A percentile compares a stretch with the other conserved stretches of the same genome.
Conservation (phyloP, 768 basidiomycete genomes). For the Calocera viscosa region DNA sequence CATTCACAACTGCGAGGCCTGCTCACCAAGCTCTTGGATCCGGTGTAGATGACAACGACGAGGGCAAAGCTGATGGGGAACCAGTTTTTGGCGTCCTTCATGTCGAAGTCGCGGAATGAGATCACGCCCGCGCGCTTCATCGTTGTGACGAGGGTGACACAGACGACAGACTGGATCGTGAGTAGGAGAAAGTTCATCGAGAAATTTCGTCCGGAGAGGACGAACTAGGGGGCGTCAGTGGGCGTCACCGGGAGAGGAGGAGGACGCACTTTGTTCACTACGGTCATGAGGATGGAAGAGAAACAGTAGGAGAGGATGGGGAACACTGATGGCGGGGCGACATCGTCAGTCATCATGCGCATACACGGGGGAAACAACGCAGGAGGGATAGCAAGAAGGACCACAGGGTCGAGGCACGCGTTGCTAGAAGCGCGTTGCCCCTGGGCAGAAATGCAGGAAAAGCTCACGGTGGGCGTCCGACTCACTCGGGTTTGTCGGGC, state of each 20-base stretch:
- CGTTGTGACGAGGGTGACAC: constrained; percentile 56
- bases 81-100: constrained; percentile 79
- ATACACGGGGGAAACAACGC: background rate
- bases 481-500: background rate
- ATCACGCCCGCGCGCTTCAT: constrained; percentile 70
- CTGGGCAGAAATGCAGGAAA: background rate
- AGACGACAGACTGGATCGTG: constrained; percentile 81
- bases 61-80: constrained; percentile 87
- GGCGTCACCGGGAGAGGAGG: background rate
- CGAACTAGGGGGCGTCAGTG: constrained; percentile 44
- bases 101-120: constrained; percentile 72
- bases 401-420: background rate
- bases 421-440: background rate
- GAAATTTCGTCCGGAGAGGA: constrained; percentile 85
- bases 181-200: constrained; percentile 95
- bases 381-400: background rate
- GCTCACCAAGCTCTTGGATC: constrained; percentile 87
- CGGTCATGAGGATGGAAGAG: constrained; percentile 91
- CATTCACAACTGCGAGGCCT: background rate
- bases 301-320: constrained; percentile 82
- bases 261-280: constrained; percentile 75
- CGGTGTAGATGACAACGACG: constrained; percentile 93
- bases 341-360: background rate
- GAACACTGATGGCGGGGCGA: constrained; percentile 39
- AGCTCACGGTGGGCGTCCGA: background rate